A percentile compares a stretch with the other conserved stretches of the same genome.
phyloP scores from a whole-genome alignment of 2,329 filamentous ascomycete genomes.

The Teratosphaeria zuluensis region DNA sequence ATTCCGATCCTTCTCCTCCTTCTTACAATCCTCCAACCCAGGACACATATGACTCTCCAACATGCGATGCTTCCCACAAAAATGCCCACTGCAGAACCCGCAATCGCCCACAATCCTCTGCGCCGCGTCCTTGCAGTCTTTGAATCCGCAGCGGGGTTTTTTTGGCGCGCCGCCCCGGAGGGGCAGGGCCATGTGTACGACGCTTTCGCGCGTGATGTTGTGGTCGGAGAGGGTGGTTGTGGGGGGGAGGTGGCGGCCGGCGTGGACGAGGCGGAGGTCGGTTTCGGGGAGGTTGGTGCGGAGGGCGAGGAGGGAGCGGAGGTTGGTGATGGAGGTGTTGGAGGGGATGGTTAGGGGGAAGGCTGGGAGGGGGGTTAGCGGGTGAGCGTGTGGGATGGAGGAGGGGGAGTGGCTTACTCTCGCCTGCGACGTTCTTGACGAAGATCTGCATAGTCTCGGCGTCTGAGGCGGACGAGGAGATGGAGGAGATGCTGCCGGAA shows the following conservation, averaged over 20 bases:
- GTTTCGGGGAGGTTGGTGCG: conserved; percentile 44
- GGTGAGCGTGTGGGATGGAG: conserved; percentile 11
- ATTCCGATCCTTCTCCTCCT: conserved; percentile 90
- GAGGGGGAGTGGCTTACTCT: conserved; percentile 38
- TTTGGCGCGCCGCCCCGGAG: conserved; percentile 54
- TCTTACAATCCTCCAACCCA: conserved; percentile 93
- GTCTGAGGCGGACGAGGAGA: conserved; percentile 32
- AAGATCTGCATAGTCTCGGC: conserved; percentile 52
- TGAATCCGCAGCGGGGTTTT: conserved; percentile 78
- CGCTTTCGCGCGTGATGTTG: conserved; percentile 41
- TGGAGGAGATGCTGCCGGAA: conserved; percentile 32
- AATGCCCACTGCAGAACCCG: conserved; percentile 86
- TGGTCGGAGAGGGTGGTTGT: conserved; percentile 31
- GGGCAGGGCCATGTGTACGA: conserved; percentile 46
- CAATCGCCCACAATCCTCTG: conserved; percentile 96
- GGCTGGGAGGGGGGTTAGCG: conserved; percentile 28
- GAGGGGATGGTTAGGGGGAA: conserved; percentile 47
- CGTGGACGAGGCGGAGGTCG: conserved; percentile 47
- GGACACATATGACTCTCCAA: conserved; percentile 90
- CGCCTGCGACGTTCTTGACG: conserved; percentile 49
- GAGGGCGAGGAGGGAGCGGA: conserved; percentile 47
- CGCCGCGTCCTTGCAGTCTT: conserved; percentile 76
- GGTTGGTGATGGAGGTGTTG: conserved; percentile 45
- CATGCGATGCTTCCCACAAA: conserved; percentile 89
- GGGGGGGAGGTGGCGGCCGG: conserved; percentile 47